Evolutionary conservation across 225 moss, liverwort and hornwort species (phyloP), one percentile per base, ranked within the genome.

Genomic region (Bryoerythrophyllum caledonicum): DNA sequence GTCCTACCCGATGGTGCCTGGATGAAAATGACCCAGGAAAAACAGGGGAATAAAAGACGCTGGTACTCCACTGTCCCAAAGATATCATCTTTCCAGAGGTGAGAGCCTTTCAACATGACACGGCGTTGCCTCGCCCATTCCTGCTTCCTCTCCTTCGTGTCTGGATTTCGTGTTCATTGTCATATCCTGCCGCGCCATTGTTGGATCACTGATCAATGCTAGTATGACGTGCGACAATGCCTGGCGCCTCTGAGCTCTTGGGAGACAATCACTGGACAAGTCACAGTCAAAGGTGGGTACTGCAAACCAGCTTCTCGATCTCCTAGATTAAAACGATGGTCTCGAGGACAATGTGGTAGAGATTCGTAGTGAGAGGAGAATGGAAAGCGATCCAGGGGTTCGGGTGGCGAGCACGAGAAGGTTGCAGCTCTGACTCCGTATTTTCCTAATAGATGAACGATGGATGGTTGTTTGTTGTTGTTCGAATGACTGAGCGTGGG

Each of bases 11-110:
- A 51, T 7, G 13, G 27, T 37, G 43, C 20, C 34, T 46, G 7
- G 60, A 26, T 7, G n/a, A 53, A 49, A 66, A 8, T 6, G 62
- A 12, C 24, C 34, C 49, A 23, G 41, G 30, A 21, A 64, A 51
- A 20, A 4, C 51, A 38, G 40, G 23, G 11, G 55, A 75, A 34
- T 32, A 30, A 34, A 55, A 54, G 41, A 38, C 10, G 53, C 58
- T 58, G n/a, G n/a, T n/a, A 38, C 30, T 24, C 37, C 54, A 24
- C 12, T 63, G 51, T 17, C 5, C 52, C 11, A 76, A 53, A 76
- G 76, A 60, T 62, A 69, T 60, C 60, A 68, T 62, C 62, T 77
- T 62, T 77, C 63, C 30, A 63, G 26, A n/a, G 11, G 14, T 1
- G 26, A 26, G 20, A 41, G 4, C 41, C 77, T 32, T 9, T 25